These are phyloP conservation scores for Colletotrichum ledebouriae DNA, from an alignment of 2,329 filamentous ascomycete species.

Conservation along the genomic window DNA sequence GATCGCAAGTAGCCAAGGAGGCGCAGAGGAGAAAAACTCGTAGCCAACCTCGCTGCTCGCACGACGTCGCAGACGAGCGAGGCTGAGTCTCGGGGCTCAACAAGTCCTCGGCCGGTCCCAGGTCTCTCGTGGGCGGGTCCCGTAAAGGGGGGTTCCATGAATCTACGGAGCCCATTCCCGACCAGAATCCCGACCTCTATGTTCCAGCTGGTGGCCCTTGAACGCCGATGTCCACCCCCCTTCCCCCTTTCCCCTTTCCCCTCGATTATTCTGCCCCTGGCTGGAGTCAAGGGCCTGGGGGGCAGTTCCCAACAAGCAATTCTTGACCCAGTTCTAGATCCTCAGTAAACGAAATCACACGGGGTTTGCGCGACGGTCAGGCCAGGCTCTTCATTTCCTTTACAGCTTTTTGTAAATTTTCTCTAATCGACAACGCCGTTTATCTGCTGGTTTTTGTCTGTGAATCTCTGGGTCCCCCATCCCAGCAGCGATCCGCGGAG, in stretches of 20 bases:
- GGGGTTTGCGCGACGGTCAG: background rate
- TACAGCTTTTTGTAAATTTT: conserved; percentile 11
- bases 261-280: too few relatives aligned
- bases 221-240: too few relatives aligned
- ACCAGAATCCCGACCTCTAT: conserved; percentile 1
- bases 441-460: conserved; percentile 9
- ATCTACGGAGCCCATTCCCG: conserved; percentile 7
- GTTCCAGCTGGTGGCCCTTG: background rate
- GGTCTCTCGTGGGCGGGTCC: background rate
- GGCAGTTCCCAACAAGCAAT: too few relatives aligned
- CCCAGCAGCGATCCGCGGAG: conserved; percentile 26
- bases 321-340: background rate
- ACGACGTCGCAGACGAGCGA: conserved; percentile 34
- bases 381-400: background rate
- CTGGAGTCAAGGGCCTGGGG: too few relatives aligned
- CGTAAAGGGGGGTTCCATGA: conserved; percentile 21
- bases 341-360: conserved; percentile 25
- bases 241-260: too few relatives aligned
- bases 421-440: conserved; percentile 14
- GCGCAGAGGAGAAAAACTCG: background rate
- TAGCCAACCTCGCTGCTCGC: background rate
- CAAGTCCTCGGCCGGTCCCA: conserved; percentile 8
- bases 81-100: conserved; percentile 31
- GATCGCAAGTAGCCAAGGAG: too few relatives aligned
- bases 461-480: conserved; percentile 5